Conservation (phyloP, 169 alveolate species). For the Eimeria necatrix region DNA sequence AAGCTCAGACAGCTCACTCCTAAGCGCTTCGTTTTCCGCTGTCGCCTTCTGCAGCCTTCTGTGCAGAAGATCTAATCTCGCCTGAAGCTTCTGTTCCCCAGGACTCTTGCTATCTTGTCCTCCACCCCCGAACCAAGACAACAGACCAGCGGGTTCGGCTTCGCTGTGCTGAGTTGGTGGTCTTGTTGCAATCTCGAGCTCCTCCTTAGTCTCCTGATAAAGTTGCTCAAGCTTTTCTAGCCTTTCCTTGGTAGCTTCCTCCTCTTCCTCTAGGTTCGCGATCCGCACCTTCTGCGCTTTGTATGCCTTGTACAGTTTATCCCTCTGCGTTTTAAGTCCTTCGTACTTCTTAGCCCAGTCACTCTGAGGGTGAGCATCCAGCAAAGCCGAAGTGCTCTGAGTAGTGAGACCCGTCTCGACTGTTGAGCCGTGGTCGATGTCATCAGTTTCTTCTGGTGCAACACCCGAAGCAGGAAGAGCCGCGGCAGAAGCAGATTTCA, state of each 20-base stretch:
- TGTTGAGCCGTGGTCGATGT: background rate
- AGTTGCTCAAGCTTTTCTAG: slow-evolving; percentile 56
- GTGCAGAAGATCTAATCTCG: slow-evolving; percentile 61
- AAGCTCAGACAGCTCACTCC: background rate
- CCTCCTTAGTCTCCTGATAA: slow-evolving; percentile 60
- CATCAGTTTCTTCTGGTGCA: slow-evolving; percentile 8
- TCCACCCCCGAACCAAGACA: slow-evolving; percentile 62
- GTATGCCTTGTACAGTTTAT: slow-evolving; percentile 58
- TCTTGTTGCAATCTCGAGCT: slow-evolving; percentile 18
- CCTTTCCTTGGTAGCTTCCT: slow-evolving; percentile 21
- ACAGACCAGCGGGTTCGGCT: slow-evolving; percentile 25
- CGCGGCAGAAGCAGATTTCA: slow-evolving; percentile 53
- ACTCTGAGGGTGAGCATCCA: slow-evolving; percentile 21
- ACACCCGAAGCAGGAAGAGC: slow-evolving; percentile 30
- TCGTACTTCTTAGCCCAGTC: slow-evolving; percentile 62
- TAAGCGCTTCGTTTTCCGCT: slow-evolving; percentile 50
- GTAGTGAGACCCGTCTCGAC: slow-evolving; percentile 17
- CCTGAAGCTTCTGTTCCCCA: slow-evolving; percentile 65
- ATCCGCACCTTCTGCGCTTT: slow-evolving; percentile 68
- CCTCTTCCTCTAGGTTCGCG: slow-evolving; percentile 57
- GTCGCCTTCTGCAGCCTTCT: slow-evolving; percentile 53
- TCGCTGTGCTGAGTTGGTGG: slow-evolving; percentile 22
- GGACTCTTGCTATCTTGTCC: slow-evolving; percentile 35
- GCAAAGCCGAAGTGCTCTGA: slow-evolving; percentile 68
- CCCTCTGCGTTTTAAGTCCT: slow-evolving; percentile 52